Conservation (phyloP, 75 land plant species). For the Azolla pinnata region DNA sequence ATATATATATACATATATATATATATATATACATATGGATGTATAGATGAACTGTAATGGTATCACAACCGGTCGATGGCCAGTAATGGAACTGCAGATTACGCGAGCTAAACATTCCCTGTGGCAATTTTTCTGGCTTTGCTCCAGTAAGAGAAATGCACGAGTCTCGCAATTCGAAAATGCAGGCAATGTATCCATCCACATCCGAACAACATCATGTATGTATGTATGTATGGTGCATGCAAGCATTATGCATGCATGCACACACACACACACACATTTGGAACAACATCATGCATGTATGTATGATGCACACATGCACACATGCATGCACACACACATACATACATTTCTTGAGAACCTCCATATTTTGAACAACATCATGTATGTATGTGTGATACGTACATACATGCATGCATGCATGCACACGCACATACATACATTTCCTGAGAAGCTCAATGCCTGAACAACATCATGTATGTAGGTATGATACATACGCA, state of each 20-base stretch:
- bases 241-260: not conserved
- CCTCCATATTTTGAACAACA: not conserved
- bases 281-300: not conserved
- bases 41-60: too few species aligned
- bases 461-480: not conserved
- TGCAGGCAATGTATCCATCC: too few species aligned
- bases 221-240: not conserved
- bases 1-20: not conserved
- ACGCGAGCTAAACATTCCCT: too few species aligned
- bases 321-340: not conserved
- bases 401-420: not conserved
- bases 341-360: not conserved
- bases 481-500: not conserved
- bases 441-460: too few species aligned
- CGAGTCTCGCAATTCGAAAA: too few species aligned
- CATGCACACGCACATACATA: not conserved
- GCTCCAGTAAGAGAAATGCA: not conserved
- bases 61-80: too few species aligned
- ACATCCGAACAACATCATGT: not conserved
- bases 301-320: not conserved
- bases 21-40: conserved; percentile 4
- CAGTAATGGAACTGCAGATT: too few species aligned
- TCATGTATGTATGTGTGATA: not conserved
- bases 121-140: too few species aligned
- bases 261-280: not conserved